Evolutionary conservation across 2,329 filamentous ascomycete genomes (phyloP), one percentile per base, ranked within the genome.

Genomic region (Colletotrichum echinochloae): DNA sequence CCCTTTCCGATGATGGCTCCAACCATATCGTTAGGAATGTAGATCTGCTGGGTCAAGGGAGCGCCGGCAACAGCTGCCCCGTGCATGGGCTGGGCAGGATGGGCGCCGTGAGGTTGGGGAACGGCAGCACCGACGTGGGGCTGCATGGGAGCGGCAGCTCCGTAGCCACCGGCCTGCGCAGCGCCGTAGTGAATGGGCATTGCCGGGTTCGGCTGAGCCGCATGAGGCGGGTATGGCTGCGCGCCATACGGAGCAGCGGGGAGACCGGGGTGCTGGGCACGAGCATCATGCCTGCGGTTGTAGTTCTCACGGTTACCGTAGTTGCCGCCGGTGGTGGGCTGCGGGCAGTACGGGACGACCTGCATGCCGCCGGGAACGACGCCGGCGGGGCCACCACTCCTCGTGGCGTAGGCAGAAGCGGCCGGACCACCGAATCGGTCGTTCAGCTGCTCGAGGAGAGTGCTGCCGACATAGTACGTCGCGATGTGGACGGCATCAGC

Each of bases 1-100:
- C 96, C 96, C 84, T 99, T 99, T 78, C 96, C 96, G 76, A 99
- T 99, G 77, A 99, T 99, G 66, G 96, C 96, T 73, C 96, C 96
- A 64, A 99, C 96, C 96, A 99, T 98, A 78, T 99, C 96, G 79
- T 99, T 99, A 69, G 96, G 96, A 76, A 99, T 99, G 84, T 93
- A 99, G 75, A 99, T 99, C 82, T 99, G 96, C 82, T 99, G 96
- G 3, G 96, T 99, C 78, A 98, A 86, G 60, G 95, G 94, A 74
- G 94, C 91, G 61, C 93, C 94, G 49, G 92, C 91, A 77, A 95
- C 80, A 23, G 74, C 77, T 30, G 82, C 81, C 23, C 89, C 89
- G 73, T 91, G 89, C 84, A 94, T 91, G 11, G 94, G 92, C 77
- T 93, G 92, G 35, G 91, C 90, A 37, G 79, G 79, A 63, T 85